Conservation (phyloP, 2,329 filamentous ascomycete species). For the Gnomoniopsis sp. region DNA sequence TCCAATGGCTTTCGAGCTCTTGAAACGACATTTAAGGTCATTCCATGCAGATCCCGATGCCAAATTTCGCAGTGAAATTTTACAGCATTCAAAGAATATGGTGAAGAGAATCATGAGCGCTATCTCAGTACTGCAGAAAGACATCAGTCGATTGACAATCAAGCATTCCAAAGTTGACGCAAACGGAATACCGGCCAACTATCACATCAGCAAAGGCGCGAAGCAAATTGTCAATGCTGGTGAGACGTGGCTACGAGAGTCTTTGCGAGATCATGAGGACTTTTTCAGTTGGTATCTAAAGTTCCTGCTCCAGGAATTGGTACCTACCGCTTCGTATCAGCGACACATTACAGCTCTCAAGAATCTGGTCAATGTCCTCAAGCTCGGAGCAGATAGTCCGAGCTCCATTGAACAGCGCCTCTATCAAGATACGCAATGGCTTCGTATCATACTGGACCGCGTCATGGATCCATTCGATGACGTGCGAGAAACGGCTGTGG, state of each 20-base stretch:
- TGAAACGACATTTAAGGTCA: conserved; percentile 63
- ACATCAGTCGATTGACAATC: conserved; percentile 32
- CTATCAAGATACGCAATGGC: conserved; percentile 44
- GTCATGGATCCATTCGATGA: conserved; percentile 91
- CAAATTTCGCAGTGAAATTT: conserved; percentile 77
- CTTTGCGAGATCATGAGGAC: conserved; percentile 48
- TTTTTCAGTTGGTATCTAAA: conserved; percentile 74
- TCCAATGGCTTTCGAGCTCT: conserved; percentile 53
- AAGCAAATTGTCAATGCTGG: conserved; percentile 10
- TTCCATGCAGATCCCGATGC: conserved; percentile 83
- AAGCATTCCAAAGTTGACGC: conserved; percentile 2
- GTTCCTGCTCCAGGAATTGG: conserved; percentile 72
- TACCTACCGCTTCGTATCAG: conserved; percentile 83
- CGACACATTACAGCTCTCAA: conserved; percentile 80
- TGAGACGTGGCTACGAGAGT: conserved; percentile 27
- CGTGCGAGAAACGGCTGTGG: conserved; percentile 61
- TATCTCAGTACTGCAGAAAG: conserved; percentile 52
- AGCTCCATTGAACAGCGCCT: conserved; percentile 20
- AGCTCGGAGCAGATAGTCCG: conserved; percentile 59
- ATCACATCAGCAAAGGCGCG: conserved; percentile 11
- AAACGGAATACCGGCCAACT: neutral
- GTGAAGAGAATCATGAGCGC: conserved; percentile 71
- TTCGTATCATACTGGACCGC: conserved; percentile 70
- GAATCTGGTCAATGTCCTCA: conserved; percentile 63
- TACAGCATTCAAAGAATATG: conserved; percentile 71